phyloP scores from a whole-genome alignment of 495 filamentous ascomycete genomes.

The Chaetomium fimeti region DNA sequence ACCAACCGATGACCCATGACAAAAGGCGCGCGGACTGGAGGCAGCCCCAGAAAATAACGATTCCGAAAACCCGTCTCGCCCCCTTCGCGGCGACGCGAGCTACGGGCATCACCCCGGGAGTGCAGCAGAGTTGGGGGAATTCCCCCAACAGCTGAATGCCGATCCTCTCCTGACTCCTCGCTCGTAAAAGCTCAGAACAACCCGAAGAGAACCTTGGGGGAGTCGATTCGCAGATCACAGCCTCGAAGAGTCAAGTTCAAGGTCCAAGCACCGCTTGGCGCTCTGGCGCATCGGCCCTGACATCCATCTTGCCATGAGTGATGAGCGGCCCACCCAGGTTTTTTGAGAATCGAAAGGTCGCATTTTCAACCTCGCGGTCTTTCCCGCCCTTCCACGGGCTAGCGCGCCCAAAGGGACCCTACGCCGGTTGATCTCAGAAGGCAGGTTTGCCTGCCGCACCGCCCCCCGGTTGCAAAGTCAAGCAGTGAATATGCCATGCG shows the following conservation, averaged over 20 bases:
- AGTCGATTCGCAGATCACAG: slow-evolving; percentile 6
- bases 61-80: neutral
- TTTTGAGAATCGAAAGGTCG: slow-evolving; percentile 9
- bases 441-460: neutral
- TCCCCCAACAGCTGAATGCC: slow-evolving; percentile 1
- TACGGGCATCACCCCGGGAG: neutral
- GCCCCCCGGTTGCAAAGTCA: neutral
- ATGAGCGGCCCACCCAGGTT: neutral
- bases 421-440: slow-evolving; percentile 13
- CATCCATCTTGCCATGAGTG: slow-evolving; percentile 16
- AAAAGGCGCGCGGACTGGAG: neutral
- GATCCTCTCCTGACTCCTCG: slow-evolving; percentile 8
- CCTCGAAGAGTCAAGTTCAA: slow-evolving; percentile 9
- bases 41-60: neutral
- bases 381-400: slow-evolving; percentile 17
- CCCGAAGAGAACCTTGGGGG: slow-evolving; percentile 9
- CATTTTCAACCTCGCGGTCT: slow-evolving; percentile 12
- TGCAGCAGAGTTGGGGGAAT: neutral
- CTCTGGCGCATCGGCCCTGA: slow-evolving; percentile 28
- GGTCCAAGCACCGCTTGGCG: slow-evolving; percentile 17
- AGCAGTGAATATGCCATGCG: slow-evolving; percentile 12
- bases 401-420: slow-evolving; percentile 5
- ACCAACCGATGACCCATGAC: neutral
- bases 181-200: neutral
- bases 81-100: neutral